These are phyloP conservation scores for Monoraphidium neglectum DNA, from an alignment of 139 green algal genomes.

Conservation along the genomic window DNA sequence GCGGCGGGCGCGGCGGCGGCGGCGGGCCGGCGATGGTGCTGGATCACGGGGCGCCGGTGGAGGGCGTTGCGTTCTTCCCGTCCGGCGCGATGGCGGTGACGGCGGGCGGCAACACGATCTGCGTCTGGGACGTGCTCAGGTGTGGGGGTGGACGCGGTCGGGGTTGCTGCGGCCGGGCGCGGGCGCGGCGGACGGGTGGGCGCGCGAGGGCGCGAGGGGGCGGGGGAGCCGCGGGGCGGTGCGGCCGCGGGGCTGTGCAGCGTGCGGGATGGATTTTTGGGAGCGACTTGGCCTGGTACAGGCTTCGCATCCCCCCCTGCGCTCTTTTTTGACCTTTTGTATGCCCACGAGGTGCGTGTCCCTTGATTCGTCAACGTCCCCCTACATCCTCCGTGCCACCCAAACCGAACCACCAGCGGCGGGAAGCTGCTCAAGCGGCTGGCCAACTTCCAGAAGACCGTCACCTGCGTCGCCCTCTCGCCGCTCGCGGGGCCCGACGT, in stretches of 20 bases:
- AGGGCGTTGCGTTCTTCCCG: conserved; percentile 82
- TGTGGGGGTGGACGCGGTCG: conserved; percentile 3
- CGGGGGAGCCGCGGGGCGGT: too few relatives aligned
- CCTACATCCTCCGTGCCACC: conserved; percentile 12
- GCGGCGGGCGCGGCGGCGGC: not conserved
- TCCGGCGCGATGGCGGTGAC: conserved; percentile 71
- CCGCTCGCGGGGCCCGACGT: conserved; percentile 53
- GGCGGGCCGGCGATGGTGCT: conserved; percentile 40
- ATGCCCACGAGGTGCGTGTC: not conserved
- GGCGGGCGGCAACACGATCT: conserved; percentile 77
- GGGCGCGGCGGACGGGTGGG: not conserved
- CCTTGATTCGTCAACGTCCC: not conserved
- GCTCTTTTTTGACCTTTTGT: too few relatives aligned
- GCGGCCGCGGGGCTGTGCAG: too few relatives aligned
- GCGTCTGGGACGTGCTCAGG: conserved; percentile 82
- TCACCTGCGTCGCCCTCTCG: conserved; percentile 74
- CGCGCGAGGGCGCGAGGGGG: too few relatives aligned
- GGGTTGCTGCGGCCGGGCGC: not conserved
- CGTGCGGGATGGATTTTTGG: too few relatives aligned
- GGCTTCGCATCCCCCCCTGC: too few relatives aligned
- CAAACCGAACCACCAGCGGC: too few relatives aligned
- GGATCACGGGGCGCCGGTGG: conserved; percentile 83
- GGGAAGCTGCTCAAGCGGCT: conserved; percentile 75
- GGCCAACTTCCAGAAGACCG: conserved; percentile 94
- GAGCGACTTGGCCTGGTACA: too few relatives aligned